These are phyloP conservation scores for Lentinula lateritia DNA, from an alignment of 768 basidiomycete genomes.

Conservation along the genomic window DNA sequence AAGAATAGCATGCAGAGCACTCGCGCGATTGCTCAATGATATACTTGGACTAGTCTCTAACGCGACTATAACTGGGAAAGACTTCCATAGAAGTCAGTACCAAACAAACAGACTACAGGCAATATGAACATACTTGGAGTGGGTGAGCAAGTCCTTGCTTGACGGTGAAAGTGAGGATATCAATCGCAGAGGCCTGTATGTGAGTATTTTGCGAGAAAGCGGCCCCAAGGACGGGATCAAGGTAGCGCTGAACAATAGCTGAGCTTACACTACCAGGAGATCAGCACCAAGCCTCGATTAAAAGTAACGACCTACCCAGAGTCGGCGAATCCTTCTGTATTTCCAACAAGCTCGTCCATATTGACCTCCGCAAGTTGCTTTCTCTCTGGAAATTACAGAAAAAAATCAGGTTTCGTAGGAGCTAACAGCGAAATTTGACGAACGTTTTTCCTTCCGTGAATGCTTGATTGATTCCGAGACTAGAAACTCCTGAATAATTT, in stretches of 20 bases:
- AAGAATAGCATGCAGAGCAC: slow-evolving; percentile 71
- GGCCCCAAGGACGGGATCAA: slow-evolving; percentile 74
- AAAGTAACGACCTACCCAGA: slow-evolving; percentile 67
- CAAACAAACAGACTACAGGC: not conserved
- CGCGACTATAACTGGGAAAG: slow-evolving; percentile 87
- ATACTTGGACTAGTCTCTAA: slow-evolving; percentile 78
- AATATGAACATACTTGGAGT: slow-evolving; percentile 54
- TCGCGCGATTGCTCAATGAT: slow-evolving; percentile 67
- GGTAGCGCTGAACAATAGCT: slow-evolving; percentile 89
- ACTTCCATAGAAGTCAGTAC: slow-evolving; percentile 35
- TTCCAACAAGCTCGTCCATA: slow-evolving; percentile 93
- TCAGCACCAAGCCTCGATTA: not conserved
- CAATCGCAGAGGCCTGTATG: slow-evolving; percentile 80
- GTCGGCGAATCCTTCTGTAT: slow-evolving; percentile 93
- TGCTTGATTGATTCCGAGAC: slow-evolving; percentile 79
- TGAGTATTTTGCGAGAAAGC: slow-evolving; percentile 65
- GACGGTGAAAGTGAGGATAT: slow-evolving; percentile 88
- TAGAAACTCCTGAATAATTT: slow-evolving; percentile 90
- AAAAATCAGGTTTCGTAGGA: not conserved
- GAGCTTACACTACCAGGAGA: slow-evolving; percentile 72
- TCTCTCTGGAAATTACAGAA: slow-evolving; percentile 22
- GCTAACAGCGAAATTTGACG: not conserved
- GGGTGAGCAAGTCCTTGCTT: slow-evolving; percentile 96
- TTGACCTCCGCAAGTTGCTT: slow-evolving; percentile 48
- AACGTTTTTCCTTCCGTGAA: slow-evolving; percentile 64